Conservation (phyloP, 2,329 filamentous ascomycete species). For the Apiospora koreana region DNA sequence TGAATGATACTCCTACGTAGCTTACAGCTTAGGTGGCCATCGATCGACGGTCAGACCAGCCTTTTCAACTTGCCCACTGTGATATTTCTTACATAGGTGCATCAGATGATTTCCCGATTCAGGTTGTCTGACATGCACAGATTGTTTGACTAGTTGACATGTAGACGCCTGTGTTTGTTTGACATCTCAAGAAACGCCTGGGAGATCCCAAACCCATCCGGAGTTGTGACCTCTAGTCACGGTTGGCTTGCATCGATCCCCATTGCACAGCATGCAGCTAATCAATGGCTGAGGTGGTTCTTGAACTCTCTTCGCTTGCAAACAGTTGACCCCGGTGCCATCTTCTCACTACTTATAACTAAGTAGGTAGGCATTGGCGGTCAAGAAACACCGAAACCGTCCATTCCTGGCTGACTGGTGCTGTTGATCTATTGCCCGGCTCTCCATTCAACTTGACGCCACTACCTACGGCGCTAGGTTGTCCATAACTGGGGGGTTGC, state of each 20-base stretch:
- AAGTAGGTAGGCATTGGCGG: background rate
- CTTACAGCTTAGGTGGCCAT: background rate
- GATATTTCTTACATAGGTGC: background rate
- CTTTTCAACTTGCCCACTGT: background rate
- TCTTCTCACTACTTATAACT: background rate
- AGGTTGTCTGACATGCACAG: background rate
- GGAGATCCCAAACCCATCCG: background rate
- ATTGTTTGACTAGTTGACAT: background rate
- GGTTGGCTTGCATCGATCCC: background rate
- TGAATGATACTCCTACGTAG: background rate
- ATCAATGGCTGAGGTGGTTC: background rate
- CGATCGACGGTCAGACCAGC: background rate
- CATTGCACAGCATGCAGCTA: background rate
- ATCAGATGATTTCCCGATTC: background rate
- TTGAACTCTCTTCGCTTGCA: background rate
- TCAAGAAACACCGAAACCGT: background rate
- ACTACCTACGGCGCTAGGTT: conserved; percentile 7
- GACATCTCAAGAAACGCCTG: background rate
- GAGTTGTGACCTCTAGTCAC: background rate
- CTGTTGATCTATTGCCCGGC: background rate
- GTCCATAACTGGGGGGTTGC: conserved; percentile 1
- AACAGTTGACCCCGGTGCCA: background rate
- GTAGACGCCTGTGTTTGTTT: background rate
- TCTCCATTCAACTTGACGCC: background rate
- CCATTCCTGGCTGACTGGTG: background rate